phyloP scores from a whole-genome alignment of 1,139 yeast species.

The Geotrichum citri-aurantii region DNA sequence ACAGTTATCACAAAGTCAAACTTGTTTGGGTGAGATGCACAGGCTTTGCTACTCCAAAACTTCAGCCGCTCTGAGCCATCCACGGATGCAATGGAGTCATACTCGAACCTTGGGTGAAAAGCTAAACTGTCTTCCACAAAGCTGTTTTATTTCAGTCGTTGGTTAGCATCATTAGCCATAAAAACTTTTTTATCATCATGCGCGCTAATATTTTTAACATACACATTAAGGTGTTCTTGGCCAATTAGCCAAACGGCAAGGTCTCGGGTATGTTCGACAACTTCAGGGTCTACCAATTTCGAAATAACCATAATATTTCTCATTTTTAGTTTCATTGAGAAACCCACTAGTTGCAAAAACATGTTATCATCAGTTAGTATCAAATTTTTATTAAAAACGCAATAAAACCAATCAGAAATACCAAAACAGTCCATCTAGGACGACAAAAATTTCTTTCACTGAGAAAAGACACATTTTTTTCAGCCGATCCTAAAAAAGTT shows the following conservation, averaged over 20 bases:
- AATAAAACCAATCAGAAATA: not conserved
- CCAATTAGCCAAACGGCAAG: constrained; percentile 54
- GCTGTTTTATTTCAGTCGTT: too few relatives aligned
- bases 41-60: constrained; percentile 55
- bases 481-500: not conserved
- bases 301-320: constrained; percentile 60
- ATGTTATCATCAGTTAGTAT: not conserved
- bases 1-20: constrained; percentile 50
- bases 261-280: constrained; percentile 51
- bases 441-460: too few relatives aligned
- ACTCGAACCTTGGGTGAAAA: constrained; percentile 43
- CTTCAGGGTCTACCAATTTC: constrained; percentile 58
- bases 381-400: not conserved
- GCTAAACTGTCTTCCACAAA: constrained; percentile 51
- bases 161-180: too few relatives aligned
- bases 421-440: too few relatives aligned
- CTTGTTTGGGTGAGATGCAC: constrained; percentile 43
- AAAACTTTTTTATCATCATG: too few relatives aligned
- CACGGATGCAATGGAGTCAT: constrained; percentile 32
- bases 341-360: constrained; percentile 23
- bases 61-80: constrained; percentile 40
- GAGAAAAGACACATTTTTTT: not conserved
- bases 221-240: constrained; percentile 37
- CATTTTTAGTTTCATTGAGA: constrained; percentile 54
- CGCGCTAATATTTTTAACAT: constrained; percentile 10